A percentile compares a stretch with the other conserved stretches of the same genome.
Evolutionary conservation across 75 land plant genomes (phyloP).

Genomic region (Ceratopteris richardii): DNA sequence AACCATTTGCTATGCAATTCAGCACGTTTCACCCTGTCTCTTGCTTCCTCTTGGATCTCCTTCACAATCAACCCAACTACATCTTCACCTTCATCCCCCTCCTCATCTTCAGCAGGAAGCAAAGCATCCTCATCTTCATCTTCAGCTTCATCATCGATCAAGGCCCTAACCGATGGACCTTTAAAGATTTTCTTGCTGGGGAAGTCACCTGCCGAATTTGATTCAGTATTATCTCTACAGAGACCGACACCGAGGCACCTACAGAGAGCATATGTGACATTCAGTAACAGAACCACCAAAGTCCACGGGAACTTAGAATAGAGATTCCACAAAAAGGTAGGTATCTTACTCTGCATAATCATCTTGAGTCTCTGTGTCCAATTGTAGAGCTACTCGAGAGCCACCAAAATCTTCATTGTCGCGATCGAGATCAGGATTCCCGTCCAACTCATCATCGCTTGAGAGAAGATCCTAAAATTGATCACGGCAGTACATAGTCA

Average conservation of each 20-base stretch:
- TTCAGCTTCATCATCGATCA: constrained; percentile 93
- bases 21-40: constrained; percentile 48
- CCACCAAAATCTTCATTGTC: constrained; percentile 19
- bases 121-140: constrained; percentile 79
- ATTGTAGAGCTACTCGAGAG: constrained; percentile 27
- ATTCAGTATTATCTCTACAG: constrained; percentile 58
- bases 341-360: constrained; percentile 37
- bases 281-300: too few relatives aligned
- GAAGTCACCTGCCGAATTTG: constrained; percentile 4
- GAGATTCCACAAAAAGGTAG: background rate
- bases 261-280: background rate
- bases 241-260: constrained; percentile 50
- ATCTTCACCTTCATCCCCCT: constrained; percentile 42
- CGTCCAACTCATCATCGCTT: constrained; percentile 14
- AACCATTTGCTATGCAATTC: constrained; percentile 88
- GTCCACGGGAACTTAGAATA: too few relatives aligned
- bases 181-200: background rate
- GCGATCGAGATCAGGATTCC: background rate
- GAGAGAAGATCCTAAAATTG: constrained; percentile 31
- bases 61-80: constrained; percentile 57
- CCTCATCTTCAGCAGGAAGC: constrained; percentile 47
- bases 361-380: constrained; percentile 40
- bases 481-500: constrained; percentile 32
- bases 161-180: constrained; percentile 54
- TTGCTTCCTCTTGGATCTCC: constrained; percentile 38